These are phyloP conservation scores for Lumnitzera littorea DNA, from an alignment of 345 rosid genomes.

Conservation along the genomic window DNA sequence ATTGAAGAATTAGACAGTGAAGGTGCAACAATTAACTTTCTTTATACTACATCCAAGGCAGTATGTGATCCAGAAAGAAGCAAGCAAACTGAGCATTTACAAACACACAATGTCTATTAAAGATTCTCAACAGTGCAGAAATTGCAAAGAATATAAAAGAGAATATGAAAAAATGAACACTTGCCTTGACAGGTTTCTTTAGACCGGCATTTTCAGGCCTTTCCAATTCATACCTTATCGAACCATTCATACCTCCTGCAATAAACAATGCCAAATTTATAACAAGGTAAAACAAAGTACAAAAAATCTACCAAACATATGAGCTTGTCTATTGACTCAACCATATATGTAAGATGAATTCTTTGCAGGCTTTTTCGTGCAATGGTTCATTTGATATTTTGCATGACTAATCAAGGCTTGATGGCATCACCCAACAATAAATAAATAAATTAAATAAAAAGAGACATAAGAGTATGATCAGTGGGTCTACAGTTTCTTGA, in stretches of 20 bases:
- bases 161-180: constrained; percentile 1
- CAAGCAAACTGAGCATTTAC: background rate
- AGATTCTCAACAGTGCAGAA: background rate
- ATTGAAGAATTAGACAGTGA: constrained; percentile 25
- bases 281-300: background rate
- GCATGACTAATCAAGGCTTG: no score
- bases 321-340: background rate
- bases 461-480: no score
- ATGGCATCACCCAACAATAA: no score
- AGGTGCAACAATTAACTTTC: constrained; percentile 1
- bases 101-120: background rate
- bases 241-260: constrained; percentile 93
- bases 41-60: background rate
- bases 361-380: no score
- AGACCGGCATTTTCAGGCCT: constrained; percentile 92
- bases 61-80: constrained; percentile 1
- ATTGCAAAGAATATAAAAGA: constrained; percentile 2
- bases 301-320: background rate
- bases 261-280: background rate
- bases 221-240: constrained; percentile 74
- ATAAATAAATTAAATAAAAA: no score
- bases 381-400: no score
- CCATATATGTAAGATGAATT: background rate
- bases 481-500: no score
- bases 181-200: constrained; percentile 70